These are phyloP conservation scores for Penicillium chermesinum DNA, from an alignment of 495 filamentous ascomycete genomes.

Conservation along the genomic window DNA sequence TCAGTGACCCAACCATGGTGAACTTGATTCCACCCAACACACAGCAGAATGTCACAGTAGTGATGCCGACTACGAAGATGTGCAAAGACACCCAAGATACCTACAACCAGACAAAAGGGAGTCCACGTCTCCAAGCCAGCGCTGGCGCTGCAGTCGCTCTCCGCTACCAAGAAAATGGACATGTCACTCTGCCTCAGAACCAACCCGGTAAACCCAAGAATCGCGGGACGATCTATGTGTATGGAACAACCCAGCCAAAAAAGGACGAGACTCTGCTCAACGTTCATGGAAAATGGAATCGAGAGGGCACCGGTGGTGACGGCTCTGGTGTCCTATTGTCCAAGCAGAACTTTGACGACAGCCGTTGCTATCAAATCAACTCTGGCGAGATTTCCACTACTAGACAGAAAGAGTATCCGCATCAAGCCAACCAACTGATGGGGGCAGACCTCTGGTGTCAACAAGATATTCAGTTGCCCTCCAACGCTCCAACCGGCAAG, in stretches of 20 bases:
- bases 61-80: conserved; percentile 33
- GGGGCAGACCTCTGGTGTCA: conserved; percentile 67
- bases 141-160: conserved; percentile 68
- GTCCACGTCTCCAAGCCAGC: conserved; percentile 58
- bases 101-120: conserved; percentile 49
- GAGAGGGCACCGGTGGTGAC: conserved; percentile 72
- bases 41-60: conserved; percentile 23
- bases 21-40: conserved; percentile 51
- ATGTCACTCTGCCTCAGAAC: conserved; percentile 63
- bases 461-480: conserved; percentile 65
- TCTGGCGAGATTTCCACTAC: conserved; percentile 42
- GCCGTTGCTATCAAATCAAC: conserved; percentile 73
- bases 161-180: conserved; percentile 80
- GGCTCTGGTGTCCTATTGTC: conserved; percentile 66
- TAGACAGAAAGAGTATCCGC: conserved; percentile 50
- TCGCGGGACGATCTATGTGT: conserved; percentile 73
- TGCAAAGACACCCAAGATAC: conserved; percentile 52
- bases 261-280: conserved; percentile 57
- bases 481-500: conserved; percentile 45
- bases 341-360: conserved; percentile 74
- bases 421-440: conserved; percentile 37
- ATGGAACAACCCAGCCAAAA: conserved; percentile 66
- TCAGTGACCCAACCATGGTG: conserved; percentile 46
- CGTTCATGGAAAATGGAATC: conserved; percentile 69
- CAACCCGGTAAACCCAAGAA: conserved; percentile 59